phyloP scores from a whole-genome alignment of 2,329 filamentous ascomycete species.

The Fusarium sambucinum region DNA sequence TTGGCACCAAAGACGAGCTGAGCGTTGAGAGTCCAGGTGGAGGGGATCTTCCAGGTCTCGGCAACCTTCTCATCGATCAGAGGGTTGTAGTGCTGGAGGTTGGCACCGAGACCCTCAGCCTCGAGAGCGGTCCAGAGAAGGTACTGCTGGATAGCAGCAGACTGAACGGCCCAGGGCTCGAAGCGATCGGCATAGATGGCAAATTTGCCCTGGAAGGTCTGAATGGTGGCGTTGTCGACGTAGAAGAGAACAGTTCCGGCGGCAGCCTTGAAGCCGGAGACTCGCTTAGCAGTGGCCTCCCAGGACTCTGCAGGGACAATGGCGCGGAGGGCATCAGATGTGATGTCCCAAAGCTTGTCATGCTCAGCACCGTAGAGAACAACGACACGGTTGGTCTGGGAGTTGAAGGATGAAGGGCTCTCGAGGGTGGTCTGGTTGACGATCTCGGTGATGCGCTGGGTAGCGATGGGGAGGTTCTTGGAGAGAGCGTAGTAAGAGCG shows the following conservation, averaged over 20 bases:
- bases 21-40: slow-evolving; percentile 80
- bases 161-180: slow-evolving; percentile 80
- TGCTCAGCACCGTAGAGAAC: slow-evolving; percentile 86
- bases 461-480: slow-evolving; percentile 67
- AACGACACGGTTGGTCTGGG: slow-evolving; percentile 82
- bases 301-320: slow-evolving; percentile 76
- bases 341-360: slow-evolving; percentile 86
- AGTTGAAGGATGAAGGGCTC: slow-evolving; percentile 88
- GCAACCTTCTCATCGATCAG: slow-evolving; percentile 80
- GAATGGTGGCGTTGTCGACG: slow-evolving; percentile 77
- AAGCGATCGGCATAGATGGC: slow-evolving; percentile 83
- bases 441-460: slow-evolving; percentile 72
- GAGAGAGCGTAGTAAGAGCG: slow-evolving; percentile 76
- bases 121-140: slow-evolving; percentile 85
- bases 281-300: slow-evolving; percentile 61
- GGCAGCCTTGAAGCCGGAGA: slow-evolving; percentile 72
- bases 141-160: slow-evolving; percentile 82
- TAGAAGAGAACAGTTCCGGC: slow-evolving; percentile 92
- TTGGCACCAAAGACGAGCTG: slow-evolving; percentile 86
- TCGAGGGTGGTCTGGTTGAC: slow-evolving; percentile 73
- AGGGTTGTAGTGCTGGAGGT: slow-evolving; percentile 95
- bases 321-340: slow-evolving; percentile 60
- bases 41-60: slow-evolving; percentile 76
- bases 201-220: slow-evolving; percentile 75
- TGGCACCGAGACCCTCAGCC: slow-evolving; percentile 85